Base-by-base conservation (phyloP, 2,329 filamentous ascomycete species). In the Exophiala mesophila region DNA sequence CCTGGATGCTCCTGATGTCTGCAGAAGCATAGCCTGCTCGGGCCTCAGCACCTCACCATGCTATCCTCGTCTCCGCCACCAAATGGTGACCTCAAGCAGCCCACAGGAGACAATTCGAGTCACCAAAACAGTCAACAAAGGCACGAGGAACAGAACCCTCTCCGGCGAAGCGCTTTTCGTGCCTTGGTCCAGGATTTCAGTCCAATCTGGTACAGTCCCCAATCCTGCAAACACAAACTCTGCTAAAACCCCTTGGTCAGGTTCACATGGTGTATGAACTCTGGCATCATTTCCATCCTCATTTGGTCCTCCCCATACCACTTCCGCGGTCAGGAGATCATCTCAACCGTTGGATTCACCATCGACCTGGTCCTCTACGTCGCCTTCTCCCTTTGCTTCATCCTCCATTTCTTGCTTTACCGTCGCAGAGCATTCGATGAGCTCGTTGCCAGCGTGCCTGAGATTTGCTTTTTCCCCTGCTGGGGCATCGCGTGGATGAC, bases 291-390 rank as follows among this genome's bases (percentile, higher is more conserved):
- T 12, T 44, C 19, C 4, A 45, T 42, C 9, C 30, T 52, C 21
- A 41, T 55, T 5, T 57, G 58, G 18, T 45, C 49, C 36, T 43
- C 44, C 5, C 51, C 51, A 5, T 69, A 70, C 45, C 65, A 67
- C 47, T 70, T 70, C 49, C 41, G 45, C 1, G 65, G 63, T 3
- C 53, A 69, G 3, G 43, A 45, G 12, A 59, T 58, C 16, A 56
- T 69, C 26, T 59, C 63, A 12, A 57, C 60, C 29, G 59, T 68
- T 26, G 55, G 66, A 19, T 69, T 64, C 62, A 56, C 65, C 15
- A 59, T 64, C 35, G 62, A 59, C 4, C 62, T 69, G 5, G 54
- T 57, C 1, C 48, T 65, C 1, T 57, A 67, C 1, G 34, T 55
- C 2, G 9, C 59, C 3, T 54, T 56, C 24, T 44, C 64, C 3